Evolutionary conservation across 805 yeast genomes (phyloP), one percentile per base, ranked within the genome.

Genomic region (Metschnikowia noctiluminum): DNA sequence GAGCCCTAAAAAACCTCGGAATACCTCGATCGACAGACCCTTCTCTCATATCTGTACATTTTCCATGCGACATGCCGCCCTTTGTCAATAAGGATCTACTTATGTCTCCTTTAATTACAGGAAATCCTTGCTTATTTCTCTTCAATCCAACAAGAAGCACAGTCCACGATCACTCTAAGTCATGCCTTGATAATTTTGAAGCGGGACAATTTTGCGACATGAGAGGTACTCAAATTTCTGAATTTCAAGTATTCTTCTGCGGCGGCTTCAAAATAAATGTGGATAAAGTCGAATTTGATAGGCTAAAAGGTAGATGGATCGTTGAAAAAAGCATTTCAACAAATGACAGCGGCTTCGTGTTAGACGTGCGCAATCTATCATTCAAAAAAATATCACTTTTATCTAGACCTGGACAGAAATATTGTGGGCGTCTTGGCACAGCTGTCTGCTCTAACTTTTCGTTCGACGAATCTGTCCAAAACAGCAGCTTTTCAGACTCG

Each of bases 251-350:
- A 13, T 74, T 85, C 53, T 75, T 77, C 50, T 84, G 79, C 59
- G 95, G 92, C n/a, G 95, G 94, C 0, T 79, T 84, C 60, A 78
- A 77, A 45, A 48, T 72, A 16, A 51, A 54, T 26, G 57, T 58
- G 14, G 62, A 58, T 11, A 55, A 63, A 1, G 65, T 62, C 7
- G 46, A 48, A 1, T 62, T 66, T 48, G 48, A 56, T 7, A 57
- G 58, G 6, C 55, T 58, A 2, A 45, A 56, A 15, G 67, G 62
- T 49, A 51, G 66, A 50, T 66, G 79, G 78, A 41, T 70, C 51
- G 53, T 68, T 14, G 69, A 74, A 38, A 74, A 76, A 53, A 68
- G 71, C 26, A 66, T 83, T 3, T 64, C 63, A 6, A 56, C 84
- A 48, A 84, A 81, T 59, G 74, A 74, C 44, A 69, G 74, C 38